A percentile compares a stretch with the other conserved stretches of the same genome.
These are phyloP conservation scores for Aspergillus sp. DNA, from an alignment of 2,329 filamentous ascomycete species.

Conservation along the genomic window DNA sequence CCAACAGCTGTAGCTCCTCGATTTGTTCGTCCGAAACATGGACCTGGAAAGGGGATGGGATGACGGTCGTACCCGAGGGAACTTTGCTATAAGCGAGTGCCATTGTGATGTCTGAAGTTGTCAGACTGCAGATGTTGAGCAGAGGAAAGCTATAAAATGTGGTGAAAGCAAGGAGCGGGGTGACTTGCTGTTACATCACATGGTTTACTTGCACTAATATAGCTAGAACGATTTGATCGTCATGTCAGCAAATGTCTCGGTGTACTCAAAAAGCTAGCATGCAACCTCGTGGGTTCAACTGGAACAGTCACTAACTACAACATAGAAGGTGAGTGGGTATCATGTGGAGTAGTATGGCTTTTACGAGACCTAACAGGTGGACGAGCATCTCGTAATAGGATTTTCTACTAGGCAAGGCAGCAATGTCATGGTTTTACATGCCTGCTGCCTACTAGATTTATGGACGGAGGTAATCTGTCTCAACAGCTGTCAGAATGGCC, in stretches of 20 bases:
- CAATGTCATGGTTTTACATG: neutral
- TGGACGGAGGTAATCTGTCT: neutral
- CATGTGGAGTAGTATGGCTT: neutral
- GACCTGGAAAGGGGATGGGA: slow-evolving; percentile 47
- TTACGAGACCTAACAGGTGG: neutral
- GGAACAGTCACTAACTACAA: too few species aligned
- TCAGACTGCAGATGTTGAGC: neutral
- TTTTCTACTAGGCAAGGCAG: neutral
- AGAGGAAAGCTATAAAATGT: neutral
- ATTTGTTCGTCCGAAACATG: slow-evolving; percentile 48
- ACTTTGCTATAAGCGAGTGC: slow-evolving; percentile 30
- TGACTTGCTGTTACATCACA: neutral
- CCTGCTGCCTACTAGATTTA: neutral
- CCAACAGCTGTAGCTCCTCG: slow-evolving; percentile 49
- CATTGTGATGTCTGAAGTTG: slow-evolving; percentile 20
- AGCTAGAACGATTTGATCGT: neutral
- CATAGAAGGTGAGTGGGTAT: neutral
- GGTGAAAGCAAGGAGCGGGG: neutral
- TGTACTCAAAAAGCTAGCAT: neutral
- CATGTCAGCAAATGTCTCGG: neutral
- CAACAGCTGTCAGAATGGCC: neutral
- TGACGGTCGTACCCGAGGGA: slow-evolving; percentile 39
- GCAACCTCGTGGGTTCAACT: neutral
- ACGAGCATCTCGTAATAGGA: neutral
- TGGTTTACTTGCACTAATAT: neutral